These are phyloP conservation scores for Nelumbo lutea DNA, from an alignment of 164 flowering plant species.

Conservation along the genomic window DNA sequence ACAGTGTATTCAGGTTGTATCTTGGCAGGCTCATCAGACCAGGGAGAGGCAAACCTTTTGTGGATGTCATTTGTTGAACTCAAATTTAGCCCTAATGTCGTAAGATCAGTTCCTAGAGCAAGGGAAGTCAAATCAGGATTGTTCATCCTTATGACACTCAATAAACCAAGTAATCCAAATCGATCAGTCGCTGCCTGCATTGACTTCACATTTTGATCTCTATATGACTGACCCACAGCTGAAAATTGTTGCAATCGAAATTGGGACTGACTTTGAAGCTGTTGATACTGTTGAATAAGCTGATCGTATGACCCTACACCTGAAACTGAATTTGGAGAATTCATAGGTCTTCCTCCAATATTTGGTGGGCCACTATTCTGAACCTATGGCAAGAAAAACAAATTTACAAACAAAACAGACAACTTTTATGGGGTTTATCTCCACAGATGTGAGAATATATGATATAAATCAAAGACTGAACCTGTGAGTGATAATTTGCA, in stretches of 20 bases:
- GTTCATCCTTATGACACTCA: conserved; percentile 22
- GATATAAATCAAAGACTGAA: not conserved
- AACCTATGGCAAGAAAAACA: not conserved
- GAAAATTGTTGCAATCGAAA: conserved; percentile 15
- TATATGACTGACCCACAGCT: conserved; percentile 15
- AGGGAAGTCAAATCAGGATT: conserved; percentile 24
- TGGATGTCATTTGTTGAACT: conserved; percentile 29
- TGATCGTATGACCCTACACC: conserved; percentile 22
- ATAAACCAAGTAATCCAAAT: conserved; percentile 36
- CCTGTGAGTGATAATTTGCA: conserved; percentile 13
- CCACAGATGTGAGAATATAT: too few relatives aligned
- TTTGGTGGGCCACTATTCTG: conserved; percentile 20
- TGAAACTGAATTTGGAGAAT: conserved; percentile 17
- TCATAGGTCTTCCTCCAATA: conserved; percentile 19
- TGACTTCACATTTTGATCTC: conserved; percentile 20
- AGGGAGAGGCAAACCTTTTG: conserved; percentile 36
- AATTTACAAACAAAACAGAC: not conserved
- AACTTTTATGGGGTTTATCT: not conserved
- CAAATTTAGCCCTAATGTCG: conserved; percentile 34
- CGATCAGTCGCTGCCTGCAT: conserved; percentile 16
- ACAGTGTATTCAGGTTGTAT: conserved; percentile 26
- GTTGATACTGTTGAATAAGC: conserved; percentile 25
- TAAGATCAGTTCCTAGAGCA: conserved; percentile 39
- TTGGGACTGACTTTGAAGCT: conserved; percentile 24
- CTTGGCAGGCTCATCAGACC: conserved; percentile 35